phyloP scores from a whole-genome alignment of 2,329 filamentous ascomycete species.

The Dryadomyces quercivorus region DNA sequence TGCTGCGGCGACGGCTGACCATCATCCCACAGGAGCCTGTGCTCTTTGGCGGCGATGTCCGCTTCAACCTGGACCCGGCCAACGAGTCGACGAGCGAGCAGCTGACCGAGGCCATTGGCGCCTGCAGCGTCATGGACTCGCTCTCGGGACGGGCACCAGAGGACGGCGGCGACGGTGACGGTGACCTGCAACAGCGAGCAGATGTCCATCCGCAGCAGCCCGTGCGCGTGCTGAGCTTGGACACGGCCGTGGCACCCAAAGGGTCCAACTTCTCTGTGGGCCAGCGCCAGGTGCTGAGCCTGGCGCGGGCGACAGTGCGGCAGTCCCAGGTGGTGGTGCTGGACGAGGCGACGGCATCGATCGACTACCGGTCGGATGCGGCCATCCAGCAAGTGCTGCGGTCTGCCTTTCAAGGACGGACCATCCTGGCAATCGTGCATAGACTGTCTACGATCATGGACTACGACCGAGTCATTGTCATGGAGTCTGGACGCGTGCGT shows the following conservation, averaged over 20 bases:
- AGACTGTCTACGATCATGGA: conserved; percentile 46
- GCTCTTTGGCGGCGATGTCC: conserved; percentile 24
- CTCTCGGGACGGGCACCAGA: conserved; percentile 11
- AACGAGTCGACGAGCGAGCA: conserved; percentile 38
- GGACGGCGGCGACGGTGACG: background rate
- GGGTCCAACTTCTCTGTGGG: conserved; percentile 46
- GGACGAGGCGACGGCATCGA: conserved; percentile 47
- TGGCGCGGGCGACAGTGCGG: conserved; percentile 42
- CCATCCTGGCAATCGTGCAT: conserved; percentile 46
- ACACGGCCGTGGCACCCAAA: conserved; percentile 36
- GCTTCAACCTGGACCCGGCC: conserved; percentile 53
- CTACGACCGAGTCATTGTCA: conserved; percentile 45
- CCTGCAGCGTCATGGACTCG: conserved; percentile 47
- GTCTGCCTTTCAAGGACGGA: conserved; percentile 35
- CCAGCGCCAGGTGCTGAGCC: conserved; percentile 45
- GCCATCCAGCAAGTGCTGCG: conserved; percentile 42
- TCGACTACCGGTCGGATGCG: conserved; percentile 45
- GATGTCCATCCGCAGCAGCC: background rate
- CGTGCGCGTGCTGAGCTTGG: conserved; percentile 20
- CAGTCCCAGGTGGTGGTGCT: conserved; percentile 42
- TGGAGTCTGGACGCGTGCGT: conserved; percentile 39
- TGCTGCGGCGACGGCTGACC: conserved; percentile 23
- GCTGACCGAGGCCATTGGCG: conserved; percentile 46
- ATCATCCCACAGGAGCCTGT: conserved; percentile 28
- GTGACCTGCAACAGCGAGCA: background rate